Conservation (phyloP, 257 asterid species). For the Gentiana macrophylla region DNA sequence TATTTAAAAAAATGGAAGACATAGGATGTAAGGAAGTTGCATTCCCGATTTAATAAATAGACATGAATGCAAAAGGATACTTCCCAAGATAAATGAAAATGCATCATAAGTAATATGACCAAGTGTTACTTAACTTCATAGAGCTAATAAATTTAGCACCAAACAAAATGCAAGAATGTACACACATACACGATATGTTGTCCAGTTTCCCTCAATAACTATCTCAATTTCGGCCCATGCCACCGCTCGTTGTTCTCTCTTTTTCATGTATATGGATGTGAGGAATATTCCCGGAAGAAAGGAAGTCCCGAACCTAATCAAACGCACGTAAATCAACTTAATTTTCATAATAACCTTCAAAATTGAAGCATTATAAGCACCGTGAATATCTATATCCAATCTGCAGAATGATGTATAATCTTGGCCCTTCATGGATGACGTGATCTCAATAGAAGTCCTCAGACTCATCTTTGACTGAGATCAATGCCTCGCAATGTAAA, state of each 20-base stretch:
- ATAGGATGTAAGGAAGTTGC: background rate
- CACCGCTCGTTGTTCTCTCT: slow-evolving; percentile 47
- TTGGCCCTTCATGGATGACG: slow-evolving; percentile 80
- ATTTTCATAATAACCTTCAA: too few species aligned
- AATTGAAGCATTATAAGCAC: slow-evolving; percentile 17
- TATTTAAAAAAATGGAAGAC: background rate
- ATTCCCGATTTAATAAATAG: background rate
- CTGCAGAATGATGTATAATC: slow-evolving; percentile 68
- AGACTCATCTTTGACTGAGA: slow-evolving; percentile 99
- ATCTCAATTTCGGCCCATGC: slow-evolving; percentile 96
- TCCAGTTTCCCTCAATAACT: slow-evolving; percentile 94
- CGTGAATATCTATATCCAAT: slow-evolving; percentile 76
- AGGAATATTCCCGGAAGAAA: slow-evolving; percentile 58
- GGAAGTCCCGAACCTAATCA: too few species aligned
- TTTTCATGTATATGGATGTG: slow-evolving; percentile 78
- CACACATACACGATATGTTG: slow-evolving; percentile 69
- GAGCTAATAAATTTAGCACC: too few species aligned
- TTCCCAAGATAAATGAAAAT: background rate
- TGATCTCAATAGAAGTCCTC: slow-evolving; percentile 80
- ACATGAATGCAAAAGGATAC: background rate
- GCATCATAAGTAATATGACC: background rate
- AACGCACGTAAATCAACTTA: too few species aligned
- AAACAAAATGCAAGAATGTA: too few species aligned
- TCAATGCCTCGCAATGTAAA: slow-evolving; percentile 48
- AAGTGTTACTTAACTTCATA: too few species aligned